Evolutionary conservation across 495 filamentous ascomycete species (phyloP), one percentile per base, ranked within the genome.

Genomic region (Massariosphaeria phaeospora): DNA sequence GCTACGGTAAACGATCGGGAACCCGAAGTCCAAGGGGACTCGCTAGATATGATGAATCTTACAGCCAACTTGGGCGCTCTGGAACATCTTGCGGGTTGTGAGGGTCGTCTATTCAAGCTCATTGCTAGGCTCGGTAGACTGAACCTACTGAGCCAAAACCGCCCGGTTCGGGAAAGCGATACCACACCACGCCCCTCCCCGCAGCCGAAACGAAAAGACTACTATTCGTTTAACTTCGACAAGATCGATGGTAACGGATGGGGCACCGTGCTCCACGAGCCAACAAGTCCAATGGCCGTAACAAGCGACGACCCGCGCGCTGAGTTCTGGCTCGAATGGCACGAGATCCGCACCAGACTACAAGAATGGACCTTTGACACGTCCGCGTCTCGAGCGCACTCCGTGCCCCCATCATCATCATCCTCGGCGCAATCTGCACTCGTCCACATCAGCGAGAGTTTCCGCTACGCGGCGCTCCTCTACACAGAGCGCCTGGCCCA

Each of bases 1-100:
- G 87, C 88, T 24, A 89, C 86, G 41, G 85, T 95, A 52, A 96
- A 96, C 62, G 87, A 96, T 66, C 82, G 91, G 50, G 91, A 96
- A 67, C 80, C 86, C n/a, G 88, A 95, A 65, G 78, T 97, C 24
- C 83, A 83, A 50, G 84, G 82, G 12, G 77, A 75, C 21, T 82
- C 80, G 48, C 66, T 88, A 23, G 83, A 87, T 48, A 81, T 85
- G 70, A 75, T 81, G 61, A 81, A 82, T 27, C 74, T 76, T 21
- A 77, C 82, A 2, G 75, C 81, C 21, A 79, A 88, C 20, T 85
- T 90, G 48, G 86, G 88, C 70, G 80, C 82, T 8, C 75, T 95
- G 6, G 91, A 96, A 70, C 93, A 93, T 64, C 71, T 95, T 26
- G 83, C 88, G 2, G 91, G 91, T 43, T 96, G 91, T 67, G 89